These are phyloP conservation scores for Starmerella ratchasimensis DNA, from an alignment of 805 yeast genomes.

Conservation along the genomic window DNA sequence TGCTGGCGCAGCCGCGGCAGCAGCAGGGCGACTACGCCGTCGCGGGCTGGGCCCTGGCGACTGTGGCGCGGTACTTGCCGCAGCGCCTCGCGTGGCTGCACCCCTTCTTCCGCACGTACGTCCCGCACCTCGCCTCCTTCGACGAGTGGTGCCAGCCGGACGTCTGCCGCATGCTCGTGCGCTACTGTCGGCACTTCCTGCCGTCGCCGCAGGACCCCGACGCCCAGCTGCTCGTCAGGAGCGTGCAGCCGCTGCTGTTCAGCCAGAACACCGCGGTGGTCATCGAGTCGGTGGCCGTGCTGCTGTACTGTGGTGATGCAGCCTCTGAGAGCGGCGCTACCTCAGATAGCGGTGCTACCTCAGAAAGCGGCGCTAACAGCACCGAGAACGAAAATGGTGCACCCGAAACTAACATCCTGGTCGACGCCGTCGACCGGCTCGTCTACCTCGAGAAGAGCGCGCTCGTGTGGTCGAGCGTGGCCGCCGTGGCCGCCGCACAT, in stretches of 20 bases:
- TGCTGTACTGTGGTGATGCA: too few relatives aligned
- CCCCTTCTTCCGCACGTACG: slow-evolving; percentile 47
- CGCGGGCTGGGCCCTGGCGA: slow-evolving; percentile 50
- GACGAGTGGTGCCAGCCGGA: slow-evolving; percentile 62
- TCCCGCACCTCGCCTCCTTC: slow-evolving; percentile 36
- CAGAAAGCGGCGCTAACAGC: too few relatives aligned
- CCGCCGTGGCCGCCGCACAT: slow-evolving; percentile 27
- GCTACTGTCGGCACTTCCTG: slow-evolving; percentile 50
- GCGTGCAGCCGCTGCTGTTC: slow-evolving; percentile 35
- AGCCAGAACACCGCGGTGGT: slow-evolving; percentile 48
- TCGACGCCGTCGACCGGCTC: slow-evolving; percentile 40
- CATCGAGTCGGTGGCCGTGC: slow-evolving; percentile 44
- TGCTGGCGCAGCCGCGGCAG: slow-evolving; percentile 45
- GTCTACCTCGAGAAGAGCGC: slow-evolving; percentile 30
- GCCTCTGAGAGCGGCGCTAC: slow-evolving; percentile 47
- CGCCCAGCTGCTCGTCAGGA: slow-evolving; percentile 38
- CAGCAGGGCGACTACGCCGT: slow-evolving; percentile 40
- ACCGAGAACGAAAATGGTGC: not conserved
- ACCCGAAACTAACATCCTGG: too few relatives aligned
- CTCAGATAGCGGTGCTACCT: slow-evolving; percentile 31
- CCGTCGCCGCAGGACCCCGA: slow-evolving; percentile 48
- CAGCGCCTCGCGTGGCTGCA: slow-evolving; percentile 56
- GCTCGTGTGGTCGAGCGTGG: slow-evolving; percentile 37
- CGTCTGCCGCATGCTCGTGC: slow-evolving; percentile 47
- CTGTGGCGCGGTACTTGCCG: slow-evolving; percentile 41